These are phyloP conservation scores for Beauveria bassiana DNA, from an alignment of 2,329 filamentous ascomycete species.

Conservation along the genomic window DNA sequence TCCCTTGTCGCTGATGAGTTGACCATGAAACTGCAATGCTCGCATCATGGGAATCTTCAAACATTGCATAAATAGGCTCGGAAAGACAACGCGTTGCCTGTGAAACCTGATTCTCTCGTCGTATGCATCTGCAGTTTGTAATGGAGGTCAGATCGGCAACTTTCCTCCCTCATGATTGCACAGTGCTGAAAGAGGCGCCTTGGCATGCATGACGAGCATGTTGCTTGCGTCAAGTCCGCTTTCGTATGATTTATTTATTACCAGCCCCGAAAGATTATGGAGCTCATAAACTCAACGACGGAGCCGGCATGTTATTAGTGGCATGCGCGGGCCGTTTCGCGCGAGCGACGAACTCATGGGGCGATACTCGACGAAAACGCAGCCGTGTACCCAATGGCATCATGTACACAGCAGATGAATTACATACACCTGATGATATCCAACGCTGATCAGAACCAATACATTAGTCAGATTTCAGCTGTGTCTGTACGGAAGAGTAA, in stretches of 20 bases:
- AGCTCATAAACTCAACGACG: not conserved
- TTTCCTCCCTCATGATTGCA: not conserved
- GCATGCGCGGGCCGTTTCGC: slow-evolving; percentile 5
- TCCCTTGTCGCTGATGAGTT: not conserved
- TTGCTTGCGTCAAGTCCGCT: not conserved
- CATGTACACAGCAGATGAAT: no score
- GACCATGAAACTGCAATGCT: not conserved
- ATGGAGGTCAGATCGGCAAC: not conserved
- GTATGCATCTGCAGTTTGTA: not conserved
- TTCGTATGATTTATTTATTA: not conserved
- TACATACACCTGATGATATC: not conserved
- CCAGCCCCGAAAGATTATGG: not conserved
- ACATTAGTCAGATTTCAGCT: not conserved
- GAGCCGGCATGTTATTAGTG: not conserved
- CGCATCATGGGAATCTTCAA: no score
- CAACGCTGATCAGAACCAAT: not conserved
- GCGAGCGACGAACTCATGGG: not conserved
- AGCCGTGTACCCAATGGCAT: not conserved
- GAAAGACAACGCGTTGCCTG: not conserved
- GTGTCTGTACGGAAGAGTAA: no score
- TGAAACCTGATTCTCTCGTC: not conserved
- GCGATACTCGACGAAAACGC: not conserved
- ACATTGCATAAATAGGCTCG: not conserved
- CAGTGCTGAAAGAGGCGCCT: not conserved
- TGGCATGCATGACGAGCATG: not conserved